phyloP scores from a whole-genome alignment of 1,284 basidiomycete genomes.

The Malassezia obtusa region DNA sequence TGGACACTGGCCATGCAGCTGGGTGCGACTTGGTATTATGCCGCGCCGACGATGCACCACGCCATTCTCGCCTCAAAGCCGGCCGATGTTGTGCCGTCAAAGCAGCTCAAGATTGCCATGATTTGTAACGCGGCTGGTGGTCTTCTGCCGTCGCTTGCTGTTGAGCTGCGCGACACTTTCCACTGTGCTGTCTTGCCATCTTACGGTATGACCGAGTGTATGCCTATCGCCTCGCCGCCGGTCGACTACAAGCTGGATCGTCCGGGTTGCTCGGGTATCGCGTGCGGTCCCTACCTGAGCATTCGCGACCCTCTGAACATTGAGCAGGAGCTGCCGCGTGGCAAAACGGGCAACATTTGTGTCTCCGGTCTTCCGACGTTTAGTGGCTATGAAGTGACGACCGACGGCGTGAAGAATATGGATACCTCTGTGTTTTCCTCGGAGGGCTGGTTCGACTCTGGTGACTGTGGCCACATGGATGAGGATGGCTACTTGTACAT shows the following conservation, averaged over 20 bases:
- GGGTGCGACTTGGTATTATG: constrained; percentile 48
- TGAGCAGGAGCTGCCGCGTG: constrained; percentile 38
- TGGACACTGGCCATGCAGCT: constrained; percentile 44
- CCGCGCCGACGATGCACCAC: constrained; percentile 48
- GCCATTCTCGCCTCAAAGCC: constrained; percentile 45
- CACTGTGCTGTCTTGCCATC: constrained; percentile 44
- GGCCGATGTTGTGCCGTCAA: constrained; percentile 31
- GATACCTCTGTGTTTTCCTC: constrained; percentile 45
- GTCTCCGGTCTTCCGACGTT: constrained; percentile 46
- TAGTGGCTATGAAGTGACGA: constrained; percentile 39
- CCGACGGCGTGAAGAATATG: constrained; percentile 34
- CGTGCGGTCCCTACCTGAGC: constrained; percentile 45
- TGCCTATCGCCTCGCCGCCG: constrained; percentile 48
- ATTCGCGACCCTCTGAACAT: constrained; percentile 46
- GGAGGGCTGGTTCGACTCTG: constrained; percentile 48
- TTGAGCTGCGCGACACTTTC: constrained; percentile 46
- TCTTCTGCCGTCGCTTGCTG: constrained; percentile 43
- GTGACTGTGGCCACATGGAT: constrained; percentile 49
- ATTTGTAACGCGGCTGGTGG: constrained; percentile 48
- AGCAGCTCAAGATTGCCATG: constrained; percentile 43
- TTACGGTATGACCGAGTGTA: constrained; percentile 48
- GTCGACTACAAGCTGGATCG: constrained; percentile 46
- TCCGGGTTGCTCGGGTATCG: constrained; percentile 45
- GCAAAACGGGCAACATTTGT: constrained; percentile 44
- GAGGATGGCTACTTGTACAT: constrained; percentile 47